Evolutionary conservation across 2,329 filamentous ascomycete species (phyloP).

Genomic region (Phaeosphaeria sp.): DNA sequence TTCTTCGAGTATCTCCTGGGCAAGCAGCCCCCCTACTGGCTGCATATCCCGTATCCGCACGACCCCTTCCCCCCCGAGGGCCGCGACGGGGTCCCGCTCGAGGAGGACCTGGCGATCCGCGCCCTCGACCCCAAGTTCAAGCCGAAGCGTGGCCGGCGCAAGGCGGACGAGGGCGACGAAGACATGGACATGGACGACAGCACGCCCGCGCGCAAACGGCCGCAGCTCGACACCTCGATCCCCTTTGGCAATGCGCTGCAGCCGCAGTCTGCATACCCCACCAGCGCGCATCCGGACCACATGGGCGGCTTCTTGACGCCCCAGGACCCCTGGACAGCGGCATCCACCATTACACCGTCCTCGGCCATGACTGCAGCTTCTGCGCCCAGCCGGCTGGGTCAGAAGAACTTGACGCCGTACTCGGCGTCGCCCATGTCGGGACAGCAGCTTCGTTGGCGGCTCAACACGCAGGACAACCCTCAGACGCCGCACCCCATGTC

Average conservation of each 20-base stretch:
- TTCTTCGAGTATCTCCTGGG: conserved; percentile 91
- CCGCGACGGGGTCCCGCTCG: conserved; percentile 81
- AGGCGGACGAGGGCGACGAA: conserved; percentile 62
- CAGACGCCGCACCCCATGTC: conserved; percentile 77
- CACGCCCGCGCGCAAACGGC: conserved; percentile 61
- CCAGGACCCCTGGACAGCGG: conserved; percentile 56
- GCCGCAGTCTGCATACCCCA: conserved; percentile 58
- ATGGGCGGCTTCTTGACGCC: conserved; percentile 53
- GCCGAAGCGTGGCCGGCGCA: conserved; percentile 67
- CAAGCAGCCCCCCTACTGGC: conserved; percentile 81
- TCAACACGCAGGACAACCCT: conserved; percentile 67
- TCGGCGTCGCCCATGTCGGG: conserved; percentile 52
- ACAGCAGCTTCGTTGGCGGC: conserved; percentile 56
- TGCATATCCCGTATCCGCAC: conserved; percentile 71
- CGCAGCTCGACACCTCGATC: conserved; percentile 64
- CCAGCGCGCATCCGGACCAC: conserved; percentile 63
- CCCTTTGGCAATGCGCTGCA: conserved; percentile 46
- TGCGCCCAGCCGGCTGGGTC: conserved; percentile 43
- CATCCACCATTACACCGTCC: conserved; percentile 47
- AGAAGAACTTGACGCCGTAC: conserved; percentile 47
- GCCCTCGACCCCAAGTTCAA: conserved; percentile 79
- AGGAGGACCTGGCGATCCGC: conserved; percentile 87
- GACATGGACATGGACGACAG: conserved; percentile 61
- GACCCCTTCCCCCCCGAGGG: conserved; percentile 69
- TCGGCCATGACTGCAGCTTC: conserved; percentile 45